phyloP scores from a whole-genome alignment of 2,329 filamentous ascomycete species.

The Fusarium sp. region DNA sequence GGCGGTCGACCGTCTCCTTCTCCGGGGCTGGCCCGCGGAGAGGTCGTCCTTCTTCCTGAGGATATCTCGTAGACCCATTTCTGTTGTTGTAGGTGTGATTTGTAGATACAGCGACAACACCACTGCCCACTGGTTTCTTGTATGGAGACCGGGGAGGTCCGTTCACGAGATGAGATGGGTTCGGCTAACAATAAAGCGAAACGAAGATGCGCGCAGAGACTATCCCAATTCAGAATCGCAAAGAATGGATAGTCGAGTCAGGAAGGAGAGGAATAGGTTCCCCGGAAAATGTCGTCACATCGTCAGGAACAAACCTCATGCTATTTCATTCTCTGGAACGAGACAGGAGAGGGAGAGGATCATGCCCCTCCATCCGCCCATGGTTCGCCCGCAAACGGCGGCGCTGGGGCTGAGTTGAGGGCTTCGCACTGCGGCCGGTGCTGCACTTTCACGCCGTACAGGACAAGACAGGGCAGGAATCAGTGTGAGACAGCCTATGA shows the following conservation, averaged over 20 bases:
- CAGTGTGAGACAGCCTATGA: slow-evolving; percentile 6
- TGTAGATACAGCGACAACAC: not conserved
- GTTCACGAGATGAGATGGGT: not conserved
- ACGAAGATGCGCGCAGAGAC: not conserved
- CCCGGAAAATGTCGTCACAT: slow-evolving; percentile 2
- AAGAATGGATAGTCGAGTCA: not conserved
- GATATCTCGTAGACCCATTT: slow-evolving; percentile 65
- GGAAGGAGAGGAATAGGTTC: not conserved
- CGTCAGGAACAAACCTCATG: not conserved
- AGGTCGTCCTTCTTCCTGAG: slow-evolving; percentile 66
- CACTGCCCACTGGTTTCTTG: not conserved
- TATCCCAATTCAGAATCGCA: not conserved
- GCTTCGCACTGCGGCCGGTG: slow-evolving; percentile 22
- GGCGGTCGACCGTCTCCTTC: slow-evolving; percentile 51
- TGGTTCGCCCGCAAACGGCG: slow-evolving; percentile 27
- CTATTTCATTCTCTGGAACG: not conserved
- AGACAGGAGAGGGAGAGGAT: not conserved
- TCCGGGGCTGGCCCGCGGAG: slow-evolving; percentile 50
- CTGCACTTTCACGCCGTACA: slow-evolving; percentile 6
- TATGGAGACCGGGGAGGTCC: slow-evolving; percentile 3
- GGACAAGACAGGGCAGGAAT: not conserved
- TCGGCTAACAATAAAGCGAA: not conserved
- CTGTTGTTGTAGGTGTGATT: not conserved
- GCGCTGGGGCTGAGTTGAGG: slow-evolving; percentile 44
- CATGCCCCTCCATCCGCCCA: not conserved